A percentile compares a stretch with the other conserved stretches of the same genome.
Conservation (phyloP, 176 grass and related monocot species). For the Saccharum spontaneum region DNA sequence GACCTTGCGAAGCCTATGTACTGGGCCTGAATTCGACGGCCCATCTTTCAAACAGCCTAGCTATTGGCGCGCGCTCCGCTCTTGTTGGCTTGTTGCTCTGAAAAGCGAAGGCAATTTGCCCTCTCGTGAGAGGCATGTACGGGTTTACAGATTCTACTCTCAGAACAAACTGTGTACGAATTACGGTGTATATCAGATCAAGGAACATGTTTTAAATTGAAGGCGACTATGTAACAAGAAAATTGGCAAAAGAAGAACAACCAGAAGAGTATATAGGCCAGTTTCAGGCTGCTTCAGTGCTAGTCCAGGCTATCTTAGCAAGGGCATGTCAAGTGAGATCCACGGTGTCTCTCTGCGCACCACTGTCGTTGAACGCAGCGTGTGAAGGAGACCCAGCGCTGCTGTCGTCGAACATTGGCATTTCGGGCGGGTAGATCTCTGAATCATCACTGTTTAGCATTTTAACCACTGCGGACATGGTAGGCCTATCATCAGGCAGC, state of each 20-base stretch:
- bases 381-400: background rate
- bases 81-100: background rate
- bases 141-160: background rate
- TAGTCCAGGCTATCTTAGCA: background rate
- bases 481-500: too few species aligned
- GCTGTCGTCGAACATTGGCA: background rate
- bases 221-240: background rate
- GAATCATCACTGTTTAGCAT: constrained; percentile 35
- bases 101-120: background rate
- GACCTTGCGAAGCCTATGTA: background rate
- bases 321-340: background rate
- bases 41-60: background rate
- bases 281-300: background rate
- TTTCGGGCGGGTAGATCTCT: constrained; percentile 21
- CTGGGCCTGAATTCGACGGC: background rate
- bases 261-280: too few species aligned
- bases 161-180: too few species aligned
- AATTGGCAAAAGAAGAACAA: background rate
- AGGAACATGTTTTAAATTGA: background rate
- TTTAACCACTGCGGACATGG: constrained; percentile 6
- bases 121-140: background rate
- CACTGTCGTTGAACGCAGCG: background rate
- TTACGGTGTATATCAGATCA: background rate
- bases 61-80: background rate
- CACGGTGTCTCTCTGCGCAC: background rate